Conservation (phyloP, 1,284 basidiomycete genomes). For the Ceratobasidium sp. region DNA sequence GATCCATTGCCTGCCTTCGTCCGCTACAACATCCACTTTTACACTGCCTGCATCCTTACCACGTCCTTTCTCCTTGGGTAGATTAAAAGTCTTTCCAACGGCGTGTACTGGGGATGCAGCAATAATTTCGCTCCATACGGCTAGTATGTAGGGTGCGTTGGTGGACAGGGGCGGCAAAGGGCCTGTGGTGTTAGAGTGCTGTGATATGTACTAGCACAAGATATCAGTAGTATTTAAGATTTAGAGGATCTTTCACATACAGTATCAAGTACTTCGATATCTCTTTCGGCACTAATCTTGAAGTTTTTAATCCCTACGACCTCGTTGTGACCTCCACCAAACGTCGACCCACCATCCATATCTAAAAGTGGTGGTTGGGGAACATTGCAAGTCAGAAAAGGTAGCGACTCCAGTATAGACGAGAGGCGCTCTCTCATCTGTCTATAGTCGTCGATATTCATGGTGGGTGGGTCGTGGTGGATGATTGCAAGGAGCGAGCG, state of each 20-base stretch:
- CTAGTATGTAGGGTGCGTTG: slow-evolving; percentile 79
- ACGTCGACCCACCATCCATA: slow-evolving; percentile 25
- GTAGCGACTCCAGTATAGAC: slow-evolving; percentile 31
- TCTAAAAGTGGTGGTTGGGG: slow-evolving; percentile 30
- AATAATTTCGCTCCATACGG: slow-evolving; percentile 81
- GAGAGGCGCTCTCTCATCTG: slow-evolving; percentile 40
- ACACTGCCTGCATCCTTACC: slow-evolving; percentile 59
- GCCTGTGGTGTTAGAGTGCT: slow-evolving; percentile 27
- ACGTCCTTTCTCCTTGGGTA: slow-evolving; percentile 53
- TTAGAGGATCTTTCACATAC: slow-evolving; percentile 3
- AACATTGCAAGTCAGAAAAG: slow-evolving; percentile 22
- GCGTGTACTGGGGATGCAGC: slow-evolving; percentile 71
- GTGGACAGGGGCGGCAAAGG: slow-evolving; percentile 69
- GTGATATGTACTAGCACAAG: slow-evolving; percentile 29
- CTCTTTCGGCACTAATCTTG: slow-evolving; percentile 45
- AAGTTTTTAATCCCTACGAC: slow-evolving; percentile 47
- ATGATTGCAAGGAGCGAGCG: background rate
- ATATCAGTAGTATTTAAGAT: background rate
- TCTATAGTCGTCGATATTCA: slow-evolving; percentile 45
- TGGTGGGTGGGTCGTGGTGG: slow-evolving; percentile 18
- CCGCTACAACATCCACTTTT: slow-evolving; percentile 85
- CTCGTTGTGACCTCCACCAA: slow-evolving; percentile 25
- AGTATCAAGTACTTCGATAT: slow-evolving; percentile 47
- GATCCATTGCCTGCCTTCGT: slow-evolving; percentile 80
- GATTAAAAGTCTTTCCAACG: slow-evolving; percentile 68